Evolutionary conservation across 257 asterid genomes (phyloP), one percentile per base, ranked within the genome.

Genomic region (Solanum pimpinellifolium): DNA sequence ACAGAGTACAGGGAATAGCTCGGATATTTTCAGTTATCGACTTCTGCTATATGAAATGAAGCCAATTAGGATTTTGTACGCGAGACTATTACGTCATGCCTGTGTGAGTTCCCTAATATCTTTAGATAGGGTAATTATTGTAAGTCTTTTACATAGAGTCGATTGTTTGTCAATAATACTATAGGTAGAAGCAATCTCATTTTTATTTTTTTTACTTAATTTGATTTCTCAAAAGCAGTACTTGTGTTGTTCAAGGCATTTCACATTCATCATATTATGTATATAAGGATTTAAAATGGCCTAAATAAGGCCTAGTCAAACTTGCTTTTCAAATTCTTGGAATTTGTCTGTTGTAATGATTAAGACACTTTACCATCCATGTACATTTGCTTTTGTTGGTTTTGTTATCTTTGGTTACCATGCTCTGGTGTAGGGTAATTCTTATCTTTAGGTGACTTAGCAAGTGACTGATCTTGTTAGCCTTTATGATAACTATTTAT

Each of bases 71-170:
- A 81, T 81, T 81, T 81, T 81, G 70, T 49, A 49, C 7, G 69
- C 47, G 27, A 81, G 69, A 49, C 44, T 33, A 31, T 20, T 49
- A 81, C 31, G 69, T 3, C 69, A 81, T 49, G 31, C 70, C 31
- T 62, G 84, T 84, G 41, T 74, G 86, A 41, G 42, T 47, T 56
- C n/a, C 12, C 66, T 86, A 82, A 84, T 56, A 46, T 65, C 87
- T 39, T 59, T 87, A 89, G 90, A 83, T 85, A 90, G 94, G 90
- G 85, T 84, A 14, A 76, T 88, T 60, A 65, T 85, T 86, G 65
- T 69, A 10, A 88, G 88, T 81, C n/a, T 86, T 88, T 87, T 89
- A 91, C 69, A 85, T 86, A 85, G 81, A 90, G 89, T 69, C 23
- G 41, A 59, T 69, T 60, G 74, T 87, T 88, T 69, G 74, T 85